Conservation (phyloP, 129 eudicot genomes). For the Rutidosis leptorrhynchoides region DNA sequence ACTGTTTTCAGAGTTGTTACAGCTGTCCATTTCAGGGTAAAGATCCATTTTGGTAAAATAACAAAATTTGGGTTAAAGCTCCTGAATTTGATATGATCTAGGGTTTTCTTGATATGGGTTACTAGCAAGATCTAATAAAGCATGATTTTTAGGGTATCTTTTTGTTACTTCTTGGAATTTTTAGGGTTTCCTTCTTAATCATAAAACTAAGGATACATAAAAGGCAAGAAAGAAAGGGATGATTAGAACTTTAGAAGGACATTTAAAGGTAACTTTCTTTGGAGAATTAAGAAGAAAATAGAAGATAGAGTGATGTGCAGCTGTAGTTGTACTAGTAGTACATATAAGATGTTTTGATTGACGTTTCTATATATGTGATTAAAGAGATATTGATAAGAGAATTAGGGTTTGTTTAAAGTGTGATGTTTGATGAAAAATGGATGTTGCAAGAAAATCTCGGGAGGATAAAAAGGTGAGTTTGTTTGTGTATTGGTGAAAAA, state of each 20-base stretch:
- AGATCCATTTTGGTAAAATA: conserved; percentile 30
- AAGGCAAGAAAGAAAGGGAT: conserved; percentile 22
- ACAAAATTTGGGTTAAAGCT: conserved; percentile 2
- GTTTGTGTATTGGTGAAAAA: conserved; percentile 25
- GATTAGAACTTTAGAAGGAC: conserved; percentile 25
- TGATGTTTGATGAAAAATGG: conserved; percentile 29
- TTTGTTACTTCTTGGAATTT: conserved; percentile 20
- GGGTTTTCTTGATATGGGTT: conserved; percentile 34
- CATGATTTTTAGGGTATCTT: conserved; percentile 25
- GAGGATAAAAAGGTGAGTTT: conserved; percentile 18
- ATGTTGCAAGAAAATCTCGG: conserved; percentile 29
- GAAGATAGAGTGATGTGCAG: conserved; percentile 5
- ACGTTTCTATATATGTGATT: conserved; percentile 37
- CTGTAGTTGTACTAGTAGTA: neutral
- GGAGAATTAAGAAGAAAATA: conserved; percentile 14
- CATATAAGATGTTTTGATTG: conserved; percentile 21
- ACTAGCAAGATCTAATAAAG: conserved; percentile 24
- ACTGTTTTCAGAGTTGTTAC: conserved; percentile 32
- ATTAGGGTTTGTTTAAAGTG: conserved; percentile 24
- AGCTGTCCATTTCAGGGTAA: conserved; percentile 36
- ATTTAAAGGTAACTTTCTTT: conserved; percentile 24
- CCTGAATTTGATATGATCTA: conserved; percentile 19
- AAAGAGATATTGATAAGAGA: conserved; percentile 32
- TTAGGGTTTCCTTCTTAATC: conserved; percentile 22
- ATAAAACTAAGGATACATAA: conserved; percentile 22